Evolutionary conservation across 1,139 yeast genomes (phyloP).

Genomic region (Scheffersomyces segobiensis): DNA sequence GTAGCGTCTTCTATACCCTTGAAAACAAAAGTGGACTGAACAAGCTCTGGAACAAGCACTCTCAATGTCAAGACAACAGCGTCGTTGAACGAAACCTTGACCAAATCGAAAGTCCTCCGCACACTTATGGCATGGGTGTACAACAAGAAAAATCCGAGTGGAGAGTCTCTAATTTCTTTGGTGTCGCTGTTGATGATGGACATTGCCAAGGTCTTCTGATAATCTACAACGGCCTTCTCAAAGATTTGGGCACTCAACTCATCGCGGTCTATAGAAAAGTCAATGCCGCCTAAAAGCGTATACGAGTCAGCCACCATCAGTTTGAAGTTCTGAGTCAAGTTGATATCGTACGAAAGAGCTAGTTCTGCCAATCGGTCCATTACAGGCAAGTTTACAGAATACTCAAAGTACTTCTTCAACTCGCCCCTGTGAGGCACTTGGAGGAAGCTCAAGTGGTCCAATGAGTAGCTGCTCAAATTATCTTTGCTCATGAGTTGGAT

Average conservation of each 20-base stretch:
- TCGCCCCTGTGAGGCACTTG: slow-evolving; percentile 15
- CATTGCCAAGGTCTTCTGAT: slow-evolving; percentile 29
- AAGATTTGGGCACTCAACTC: slow-evolving; percentile 27
- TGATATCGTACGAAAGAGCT: slow-evolving; percentile 63
- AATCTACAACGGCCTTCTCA: slow-evolving; percentile 36
- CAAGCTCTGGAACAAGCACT: slow-evolving; percentile 38
- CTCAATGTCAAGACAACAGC: slow-evolving; percentile 36
- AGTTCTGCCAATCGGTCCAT: slow-evolving; percentile 53
- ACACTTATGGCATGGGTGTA: slow-evolving; percentile 24
- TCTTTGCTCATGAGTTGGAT: slow-evolving; percentile 39
- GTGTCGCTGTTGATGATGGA: slow-evolving; percentile 28
- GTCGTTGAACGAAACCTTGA: slow-evolving; percentile 29
- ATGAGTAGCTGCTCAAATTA: slow-evolving; percentile 22
- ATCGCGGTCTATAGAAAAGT: slow-evolving; percentile 13
- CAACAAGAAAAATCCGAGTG: slow-evolving; percentile 31
- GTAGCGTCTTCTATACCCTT: slow-evolving; percentile 30
- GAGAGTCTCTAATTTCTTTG: slow-evolving; percentile 28
- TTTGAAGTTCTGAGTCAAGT: slow-evolving; percentile 43
- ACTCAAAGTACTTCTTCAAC: slow-evolving; percentile 13
- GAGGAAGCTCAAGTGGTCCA: slow-evolving; percentile 23
- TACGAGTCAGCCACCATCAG: slow-evolving; percentile 29
- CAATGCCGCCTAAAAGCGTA: slow-evolving; percentile 25
- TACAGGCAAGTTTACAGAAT: slow-evolving; percentile 17
- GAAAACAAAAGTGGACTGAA: slow-evolving; percentile 25
- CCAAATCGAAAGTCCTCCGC: slow-evolving; percentile 14